Evolutionary conservation across 1,284 basidiomycete genomes (phyloP).

Genomic region (Malassezia arunalokei): DNA sequence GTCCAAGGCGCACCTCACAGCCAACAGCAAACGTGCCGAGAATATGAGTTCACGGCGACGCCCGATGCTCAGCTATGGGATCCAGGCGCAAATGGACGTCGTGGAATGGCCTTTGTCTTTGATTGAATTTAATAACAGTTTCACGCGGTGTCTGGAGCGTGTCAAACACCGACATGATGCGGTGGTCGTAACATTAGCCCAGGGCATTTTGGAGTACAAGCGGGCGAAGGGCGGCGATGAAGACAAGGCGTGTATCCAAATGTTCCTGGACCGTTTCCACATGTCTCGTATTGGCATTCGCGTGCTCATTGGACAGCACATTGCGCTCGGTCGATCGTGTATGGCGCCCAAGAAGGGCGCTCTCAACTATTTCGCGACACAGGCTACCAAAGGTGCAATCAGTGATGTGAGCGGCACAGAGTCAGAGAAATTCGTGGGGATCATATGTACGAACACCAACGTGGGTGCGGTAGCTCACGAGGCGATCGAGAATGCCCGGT

Average conservation of each 20-base stretch:
- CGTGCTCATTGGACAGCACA: conserved; percentile 45
- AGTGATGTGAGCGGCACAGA: conserved; percentile 21
- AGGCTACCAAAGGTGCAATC: conserved; percentile 18
- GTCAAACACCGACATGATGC: conserved; percentile 95
- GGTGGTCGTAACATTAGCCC: conserved; percentile 82
- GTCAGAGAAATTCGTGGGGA: conserved; percentile 72
- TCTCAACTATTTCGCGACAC: conserved; percentile 2
- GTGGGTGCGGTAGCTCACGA: conserved; percentile 55
- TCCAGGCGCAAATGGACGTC: conserved; percentile 62
- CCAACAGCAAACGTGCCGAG: background rate
- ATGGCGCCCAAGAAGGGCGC: background rate
- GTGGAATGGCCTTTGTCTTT: conserved; percentile 80
- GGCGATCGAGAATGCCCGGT: conserved; percentile 94
- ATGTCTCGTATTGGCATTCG: conserved; percentile 71
- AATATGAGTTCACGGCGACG: background rate
- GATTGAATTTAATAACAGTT: conserved; percentile 79
- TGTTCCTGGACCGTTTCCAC: conserved; percentile 94
- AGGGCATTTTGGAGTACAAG: conserved; percentile 62
- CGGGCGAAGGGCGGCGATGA: conserved; percentile 47
- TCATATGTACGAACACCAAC: conserved; percentile 82
- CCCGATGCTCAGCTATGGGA: conserved; percentile 51
- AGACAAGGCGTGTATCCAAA: conserved; percentile 75
- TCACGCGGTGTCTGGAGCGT: conserved; percentile 72
- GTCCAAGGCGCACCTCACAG: conserved; percentile 10
- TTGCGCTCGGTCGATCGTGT: conserved; percentile 32